These are phyloP conservation scores for Pistacia vera DNA, from an alignment of 345 rosid genomes.

Conservation along the genomic window DNA sequence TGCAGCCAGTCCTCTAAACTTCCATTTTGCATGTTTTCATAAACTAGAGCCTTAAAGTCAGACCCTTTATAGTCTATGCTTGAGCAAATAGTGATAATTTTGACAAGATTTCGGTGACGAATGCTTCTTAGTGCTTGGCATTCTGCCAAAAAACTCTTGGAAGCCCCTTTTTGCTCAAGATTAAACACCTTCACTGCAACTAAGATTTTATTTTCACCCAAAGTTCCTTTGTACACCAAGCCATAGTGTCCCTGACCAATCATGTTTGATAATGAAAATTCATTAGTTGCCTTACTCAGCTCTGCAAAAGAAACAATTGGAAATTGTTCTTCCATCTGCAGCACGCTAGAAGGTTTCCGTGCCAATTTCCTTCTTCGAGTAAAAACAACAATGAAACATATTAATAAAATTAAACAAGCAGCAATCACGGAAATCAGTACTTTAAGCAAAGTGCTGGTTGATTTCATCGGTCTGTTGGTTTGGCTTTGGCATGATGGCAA, in stretches of 20 bases:
- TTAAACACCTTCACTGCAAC: conserved; percentile 47
- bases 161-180: conserved; percentile 37
- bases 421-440: not conserved
- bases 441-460: not conserved
- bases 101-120: conserved; percentile 47
- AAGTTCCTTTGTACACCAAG: conserved; percentile 31
- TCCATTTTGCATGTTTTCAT: conserved; percentile 28
- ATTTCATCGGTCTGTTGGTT: conserved; percentile 8
- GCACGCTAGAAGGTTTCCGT: not conserved
- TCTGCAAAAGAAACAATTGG: not conserved
- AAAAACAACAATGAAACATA: not conserved
- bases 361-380: not conserved
- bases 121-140: conserved; percentile 37
- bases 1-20: conserved; percentile 24
- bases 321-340: not conserved
- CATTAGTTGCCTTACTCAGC: conserved; percentile 23
- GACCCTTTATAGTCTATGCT: conserved; percentile 7
- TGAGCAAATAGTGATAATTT: conserved; percentile 36
- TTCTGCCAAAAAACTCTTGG: conserved; percentile 48
- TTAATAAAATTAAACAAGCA: not conserved
- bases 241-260: conserved; percentile 32
- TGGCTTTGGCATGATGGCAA: not conserved
- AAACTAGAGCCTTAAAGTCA: conserved; percentile 30
- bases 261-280: conserved; percentile 25
- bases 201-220: conserved; percentile 1